phyloP scores from a whole-genome alignment of 2,329 filamentous ascomycete species.

The Xylaria sp. region DNA sequence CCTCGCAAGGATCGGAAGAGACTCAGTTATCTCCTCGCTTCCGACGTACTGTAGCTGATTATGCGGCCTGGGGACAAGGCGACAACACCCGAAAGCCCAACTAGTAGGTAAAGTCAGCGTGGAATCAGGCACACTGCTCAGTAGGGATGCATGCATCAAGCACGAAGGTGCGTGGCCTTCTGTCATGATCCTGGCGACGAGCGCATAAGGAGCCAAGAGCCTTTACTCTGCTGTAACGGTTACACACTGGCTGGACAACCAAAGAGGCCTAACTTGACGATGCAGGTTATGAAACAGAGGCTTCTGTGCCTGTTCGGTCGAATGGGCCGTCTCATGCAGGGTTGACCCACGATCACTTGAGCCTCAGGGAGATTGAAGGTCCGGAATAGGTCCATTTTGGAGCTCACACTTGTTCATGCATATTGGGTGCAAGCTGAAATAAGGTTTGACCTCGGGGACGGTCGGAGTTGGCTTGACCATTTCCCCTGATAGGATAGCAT shows the following conservation, averaged over 20 bases:
- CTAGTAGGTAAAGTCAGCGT: background rate
- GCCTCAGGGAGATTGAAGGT: slow-evolving; percentile 24
- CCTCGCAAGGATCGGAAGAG: background rate
- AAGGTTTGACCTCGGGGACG: background rate
- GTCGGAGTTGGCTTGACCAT: background rate
- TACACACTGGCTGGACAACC: background rate
- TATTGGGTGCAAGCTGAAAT: slow-evolving; percentile 3
- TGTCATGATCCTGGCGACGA: background rate
- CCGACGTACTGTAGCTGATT: background rate
- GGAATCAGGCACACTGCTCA: background rate
- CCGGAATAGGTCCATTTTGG: slow-evolving; percentile 17
- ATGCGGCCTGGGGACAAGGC: background rate
- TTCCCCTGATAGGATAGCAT: background rate
- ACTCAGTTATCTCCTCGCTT: background rate
- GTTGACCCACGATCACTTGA: slow-evolving; percentile 14
- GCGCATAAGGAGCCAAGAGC: background rate
- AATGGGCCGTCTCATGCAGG: slow-evolving; percentile 18
- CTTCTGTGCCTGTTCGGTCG: background rate
- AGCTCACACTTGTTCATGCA: slow-evolving; percentile 4
- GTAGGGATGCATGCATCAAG: slow-evolving; percentile 16
- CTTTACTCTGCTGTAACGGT: background rate
- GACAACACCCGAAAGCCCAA: background rate
- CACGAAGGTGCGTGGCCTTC: slow-evolving; percentile 7
- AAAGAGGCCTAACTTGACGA: background rate
- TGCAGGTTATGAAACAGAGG: slow-evolving; percentile 8